Conservation (phyloP, 2,329 filamentous ascomycete species). For the Pseudogymnoascus sp. region DNA sequence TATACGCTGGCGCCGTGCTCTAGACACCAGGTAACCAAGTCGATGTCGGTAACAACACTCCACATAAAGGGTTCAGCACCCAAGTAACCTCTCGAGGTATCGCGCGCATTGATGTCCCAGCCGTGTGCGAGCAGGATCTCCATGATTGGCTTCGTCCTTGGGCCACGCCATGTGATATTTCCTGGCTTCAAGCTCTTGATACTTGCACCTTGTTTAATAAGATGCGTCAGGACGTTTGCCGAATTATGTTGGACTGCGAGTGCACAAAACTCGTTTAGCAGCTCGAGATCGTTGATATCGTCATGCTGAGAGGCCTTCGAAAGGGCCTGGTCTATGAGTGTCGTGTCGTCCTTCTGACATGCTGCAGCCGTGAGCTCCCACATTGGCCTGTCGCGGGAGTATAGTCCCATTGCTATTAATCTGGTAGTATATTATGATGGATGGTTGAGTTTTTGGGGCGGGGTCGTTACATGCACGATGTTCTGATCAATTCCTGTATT, state of each 20-base stretch:
- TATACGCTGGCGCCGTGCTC: constrained; percentile 7
- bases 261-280: neutral
- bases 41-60: constrained; percentile 2
- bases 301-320: neutral
- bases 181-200: neutral
- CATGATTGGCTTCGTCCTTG: neutral
- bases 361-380: neutral
- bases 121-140: constrained; percentile 12
- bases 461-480: neutral
- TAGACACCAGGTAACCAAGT: constrained; percentile 10
- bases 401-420: neutral
- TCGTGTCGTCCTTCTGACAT: constrained; percentile 9
- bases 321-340: neutral
- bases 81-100: neutral
- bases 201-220: neutral
- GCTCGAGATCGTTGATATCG: neutral
- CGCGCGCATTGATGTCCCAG: constrained; percentile 11
- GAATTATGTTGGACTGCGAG: neutral
- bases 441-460: neutral
- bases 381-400: neutral
- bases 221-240: neutral
- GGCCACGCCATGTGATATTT: neutral
- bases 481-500: neutral
- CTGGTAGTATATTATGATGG: neutral
- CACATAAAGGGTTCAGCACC: constrained; percentile 5